phyloP scores from a whole-genome alignment of 306 rosid species.

The Dryas alaskensis region DNA sequence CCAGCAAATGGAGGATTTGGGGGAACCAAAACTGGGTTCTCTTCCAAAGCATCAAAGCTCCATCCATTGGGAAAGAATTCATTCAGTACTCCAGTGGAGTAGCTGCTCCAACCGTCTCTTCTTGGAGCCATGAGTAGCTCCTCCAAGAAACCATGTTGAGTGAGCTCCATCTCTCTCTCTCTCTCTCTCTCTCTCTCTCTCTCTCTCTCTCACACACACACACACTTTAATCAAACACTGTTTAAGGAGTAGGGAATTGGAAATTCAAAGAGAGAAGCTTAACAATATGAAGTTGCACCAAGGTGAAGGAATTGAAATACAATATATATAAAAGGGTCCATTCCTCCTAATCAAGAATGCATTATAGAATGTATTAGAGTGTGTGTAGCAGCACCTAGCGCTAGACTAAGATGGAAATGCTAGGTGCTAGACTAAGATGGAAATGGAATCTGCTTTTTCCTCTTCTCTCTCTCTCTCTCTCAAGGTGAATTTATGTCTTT shows the following conservation, averaged over 20 bases:
- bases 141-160: conserved; percentile 80
- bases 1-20: conserved; percentile 53
- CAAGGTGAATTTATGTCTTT: conserved; percentile 71
- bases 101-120: conserved; percentile 61
- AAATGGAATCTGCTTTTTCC: conserved; percentile 69
- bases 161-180: conserved; percentile 67
- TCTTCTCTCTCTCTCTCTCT: conserved; percentile 38
- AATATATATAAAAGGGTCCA: too few species aligned
- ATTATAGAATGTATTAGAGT: conserved; percentile 37
- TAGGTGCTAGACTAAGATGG: conserved; percentile 21
- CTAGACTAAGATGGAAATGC: conserved; percentile 20
- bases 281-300: conserved; percentile 37
- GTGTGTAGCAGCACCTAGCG: conserved; percentile 11
- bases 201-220: not conserved
- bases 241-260: conserved; percentile 17
- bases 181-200: conserved; percentile 22
- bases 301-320: conserved; percentile 17
- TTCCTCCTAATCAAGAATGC: conserved; percentile 7
- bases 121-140: conserved; percentile 65
- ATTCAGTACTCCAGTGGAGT: conserved; percentile 43
- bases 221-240: too few species aligned
- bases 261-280: conserved; percentile 1
- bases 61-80: conserved; percentile 64
- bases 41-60: conserved; percentile 62
- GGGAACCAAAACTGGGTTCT: conserved; percentile 45